phyloP scores from a whole-genome alignment of 2,329 filamentous ascomycete species.

The Botrytis paeoniae region DNA sequence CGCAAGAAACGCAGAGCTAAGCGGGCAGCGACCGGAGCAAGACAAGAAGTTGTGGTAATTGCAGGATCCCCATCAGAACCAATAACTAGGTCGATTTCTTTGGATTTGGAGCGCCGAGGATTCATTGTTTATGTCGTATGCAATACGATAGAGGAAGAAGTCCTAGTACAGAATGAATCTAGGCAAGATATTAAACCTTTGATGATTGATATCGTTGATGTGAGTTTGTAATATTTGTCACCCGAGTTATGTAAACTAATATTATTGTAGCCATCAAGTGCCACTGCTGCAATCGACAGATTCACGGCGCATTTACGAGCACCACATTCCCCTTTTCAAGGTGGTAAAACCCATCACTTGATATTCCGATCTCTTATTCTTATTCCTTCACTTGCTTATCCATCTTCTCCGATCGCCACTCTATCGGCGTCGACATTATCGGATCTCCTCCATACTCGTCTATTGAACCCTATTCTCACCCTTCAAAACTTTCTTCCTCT shows the following conservation, averaged over 20 bases:
- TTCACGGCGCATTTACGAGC: conserved; percentile 70
- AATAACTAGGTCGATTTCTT: conserved; percentile 74
- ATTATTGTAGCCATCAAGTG: conserved; percentile 58
- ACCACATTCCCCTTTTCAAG: conserved; percentile 72
- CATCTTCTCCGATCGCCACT: conserved; percentile 79
- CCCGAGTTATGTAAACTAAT: conserved; percentile 18
- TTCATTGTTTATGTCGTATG: conserved; percentile 93
- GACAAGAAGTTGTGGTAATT: conserved; percentile 82
- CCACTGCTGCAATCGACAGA: conserved; percentile 65
- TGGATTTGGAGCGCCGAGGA: conserved; percentile 85
- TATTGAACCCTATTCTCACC: conserved; percentile 84
- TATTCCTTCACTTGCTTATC: conserved; percentile 77
- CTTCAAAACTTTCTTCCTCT: conserved; percentile 87
- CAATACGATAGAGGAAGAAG: conserved; percentile 80
- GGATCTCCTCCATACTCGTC: conserved; percentile 86
- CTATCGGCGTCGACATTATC: conserved; percentile 81
- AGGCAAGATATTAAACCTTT: conserved; percentile 79
- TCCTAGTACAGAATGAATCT: conserved; percentile 70
- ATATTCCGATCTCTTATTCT: conserved; percentile 77
- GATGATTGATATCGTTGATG: conserved; percentile 78
- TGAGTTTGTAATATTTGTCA: conserved; percentile 42
- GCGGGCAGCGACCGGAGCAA: conserved; percentile 76
- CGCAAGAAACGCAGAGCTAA: conserved; percentile 69
- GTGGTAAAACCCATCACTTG: conserved; percentile 72
- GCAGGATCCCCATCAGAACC: conserved; percentile 85